Base-by-base conservation (phyloP, 1,284 basidiomycete genomes). In the Sanguinoderma infundibulare region DNA sequence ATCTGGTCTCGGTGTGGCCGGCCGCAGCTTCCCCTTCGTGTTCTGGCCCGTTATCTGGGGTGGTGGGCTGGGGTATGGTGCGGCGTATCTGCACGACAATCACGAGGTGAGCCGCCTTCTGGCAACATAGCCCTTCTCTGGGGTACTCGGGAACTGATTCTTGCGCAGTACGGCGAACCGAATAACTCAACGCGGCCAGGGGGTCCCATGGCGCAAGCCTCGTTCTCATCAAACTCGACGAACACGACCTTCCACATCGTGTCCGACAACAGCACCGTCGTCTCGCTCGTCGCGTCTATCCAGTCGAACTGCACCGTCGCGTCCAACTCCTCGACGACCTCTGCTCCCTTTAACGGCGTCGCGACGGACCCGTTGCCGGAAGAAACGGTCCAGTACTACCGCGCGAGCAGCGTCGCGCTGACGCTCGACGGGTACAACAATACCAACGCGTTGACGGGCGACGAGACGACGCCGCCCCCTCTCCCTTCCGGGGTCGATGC, bases 351-450 rank as follows among this genome's bases (percentile, higher is more conserved):
- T 68, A 76, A 77, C 57, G 66, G 71, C 6, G 69, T 72, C 8
- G 59, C 68, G 1, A 59, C 62, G 5, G 68, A 76, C 24, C 81
- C 82, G 2, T 73, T 75, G 36, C 84, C 85, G 0, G 85, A 85
- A 62, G 80, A 86, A 62, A 79, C 78, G 0, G 68, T 87, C 1
- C 82, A 87, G 66, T 87, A 86, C 71, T 89, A 84, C 69, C 82
- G 86, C 39, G 83, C 84, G 24, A 85, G 83, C 68, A 81, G 78
- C 54, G 80, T 84, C 30, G 81, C 77, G 5, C 75, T 88, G 22
- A 79, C 81, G 8, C 74, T 90, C 20, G 84, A 87, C 62, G 86
- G 86, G 2, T 91, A 90, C 72, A 89, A 90, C 67, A 81, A 88
- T 63, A 83, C 85, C 0, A 75, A 78, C 53, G 75, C 77, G 17